phyloP scores from a whole-genome alignment of 257 asterid genomes.

The Coffea canephora region DNA sequence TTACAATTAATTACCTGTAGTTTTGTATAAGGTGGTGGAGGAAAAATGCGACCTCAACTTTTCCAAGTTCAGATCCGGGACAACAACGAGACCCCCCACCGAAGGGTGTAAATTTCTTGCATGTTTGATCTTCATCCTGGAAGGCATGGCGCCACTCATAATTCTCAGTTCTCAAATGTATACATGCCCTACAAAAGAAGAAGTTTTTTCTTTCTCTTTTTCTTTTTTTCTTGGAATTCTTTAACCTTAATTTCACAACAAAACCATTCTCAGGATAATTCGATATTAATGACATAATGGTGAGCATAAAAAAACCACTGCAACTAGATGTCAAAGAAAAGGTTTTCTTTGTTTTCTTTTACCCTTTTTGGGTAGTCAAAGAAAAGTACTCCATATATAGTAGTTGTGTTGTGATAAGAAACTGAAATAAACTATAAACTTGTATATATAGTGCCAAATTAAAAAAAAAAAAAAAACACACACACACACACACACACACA shows the following conservation, averaged over 20 bases:
- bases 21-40: constrained; percentile 62
- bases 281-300: not conserved
- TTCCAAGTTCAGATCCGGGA: constrained; percentile 81
- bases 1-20: constrained; percentile 40
- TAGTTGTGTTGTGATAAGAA: not conserved
- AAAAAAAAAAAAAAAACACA: too few species aligned
- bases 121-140: constrained; percentile 55
- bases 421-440: not conserved
- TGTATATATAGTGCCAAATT: not conserved
- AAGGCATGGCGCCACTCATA: not conserved
- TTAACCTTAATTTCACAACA: not conserved
- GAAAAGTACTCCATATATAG: not conserved
- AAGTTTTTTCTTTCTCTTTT: too few species aligned
- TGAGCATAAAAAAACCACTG: not conserved
- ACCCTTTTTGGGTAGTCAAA: too few species aligned
- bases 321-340: too few species aligned
- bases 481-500: too few species aligned
- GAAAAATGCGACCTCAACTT: constrained; percentile 75
- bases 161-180: not conserved
- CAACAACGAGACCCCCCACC: constrained; percentile 85
- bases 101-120: constrained; percentile 76
- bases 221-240: not conserved
- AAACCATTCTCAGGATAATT: not conserved
- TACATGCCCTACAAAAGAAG: too few species aligned
- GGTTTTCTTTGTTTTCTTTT: too few species aligned